These are phyloP conservation scores for Apiospora hydei DNA, from an alignment of 2,329 filamentous ascomycete species.

Conservation along the genomic window DNA sequence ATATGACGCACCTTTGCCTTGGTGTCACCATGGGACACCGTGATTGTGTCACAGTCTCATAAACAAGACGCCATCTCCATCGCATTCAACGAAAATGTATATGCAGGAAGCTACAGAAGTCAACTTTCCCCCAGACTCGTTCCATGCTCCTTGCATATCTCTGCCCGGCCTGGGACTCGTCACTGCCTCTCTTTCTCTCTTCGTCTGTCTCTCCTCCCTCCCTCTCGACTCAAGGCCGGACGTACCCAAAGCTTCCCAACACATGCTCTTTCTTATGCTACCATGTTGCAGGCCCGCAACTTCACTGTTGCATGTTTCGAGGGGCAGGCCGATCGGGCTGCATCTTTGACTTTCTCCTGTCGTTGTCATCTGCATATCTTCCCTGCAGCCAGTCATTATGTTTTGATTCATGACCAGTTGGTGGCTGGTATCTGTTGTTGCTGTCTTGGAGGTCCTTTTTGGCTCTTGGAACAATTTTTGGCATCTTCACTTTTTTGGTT, in stretches of 20 bases:
- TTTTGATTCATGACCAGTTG: slow-evolving; percentile 43
- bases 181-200: not conserved
- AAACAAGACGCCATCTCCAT: slow-evolving; percentile 23
- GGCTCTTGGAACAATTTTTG: slow-evolving; percentile 53
- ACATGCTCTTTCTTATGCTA: slow-evolving; percentile 25
- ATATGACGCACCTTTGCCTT: slow-evolving; percentile 25
- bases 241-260: slow-evolving; percentile 25
- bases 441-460: slow-evolving; percentile 45
- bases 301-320: slow-evolving; percentile 22
- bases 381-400: slow-evolving; percentile 46
- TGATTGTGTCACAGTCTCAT: slow-evolving; percentile 26
- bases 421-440: slow-evolving; percentile 30
- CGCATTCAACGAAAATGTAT: slow-evolving; percentile 18
- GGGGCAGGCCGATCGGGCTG: slow-evolving; percentile 24
- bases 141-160: slow-evolving; percentile 21
- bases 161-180: slow-evolving; percentile 13
- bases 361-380: slow-evolving; percentile 34
- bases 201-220: not conserved
- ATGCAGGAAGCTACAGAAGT: slow-evolving; percentile 22
- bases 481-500: slow-evolving; percentile 36
- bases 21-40: slow-evolving; percentile 27
- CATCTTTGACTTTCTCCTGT: slow-evolving; percentile 28
- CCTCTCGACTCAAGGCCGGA: slow-evolving; percentile 25
- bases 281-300: slow-evolving; percentile 24
- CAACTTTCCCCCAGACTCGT: slow-evolving; percentile 17